A percentile compares a stretch with the other conserved stretches of the same genome.
Conservation (phyloP, 2,329 filamentous ascomycete genomes). For the Aspergillus aculeatinus region DNA sequence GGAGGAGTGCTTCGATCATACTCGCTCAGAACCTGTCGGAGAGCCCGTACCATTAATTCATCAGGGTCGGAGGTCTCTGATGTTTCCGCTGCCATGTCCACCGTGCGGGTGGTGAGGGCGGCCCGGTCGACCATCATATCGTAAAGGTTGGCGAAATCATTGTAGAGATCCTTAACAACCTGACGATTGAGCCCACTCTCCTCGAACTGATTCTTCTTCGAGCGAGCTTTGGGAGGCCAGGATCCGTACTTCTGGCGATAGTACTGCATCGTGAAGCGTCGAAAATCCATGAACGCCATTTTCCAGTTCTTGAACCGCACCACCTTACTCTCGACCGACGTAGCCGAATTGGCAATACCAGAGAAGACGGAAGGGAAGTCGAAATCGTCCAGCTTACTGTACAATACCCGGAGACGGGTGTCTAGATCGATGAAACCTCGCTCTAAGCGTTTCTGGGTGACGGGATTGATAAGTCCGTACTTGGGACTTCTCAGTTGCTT, state of each 20-base stretch:
- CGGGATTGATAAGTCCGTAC: slow-evolving; percentile 66
- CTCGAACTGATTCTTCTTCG: slow-evolving; percentile 86
- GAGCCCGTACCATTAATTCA: slow-evolving; percentile 64
- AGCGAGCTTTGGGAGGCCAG: slow-evolving; percentile 88
- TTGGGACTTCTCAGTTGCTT: slow-evolving; percentile 68
- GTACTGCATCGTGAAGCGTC: slow-evolving; percentile 69
- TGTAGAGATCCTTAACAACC: slow-evolving; percentile 78
- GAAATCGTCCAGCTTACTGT: slow-evolving; percentile 76
- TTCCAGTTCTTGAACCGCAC: slow-evolving; percentile 86
- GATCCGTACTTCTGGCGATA: slow-evolving; percentile 68
- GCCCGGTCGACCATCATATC: slow-evolving; percentile 82
- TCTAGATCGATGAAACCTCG: slow-evolving; percentile 77
- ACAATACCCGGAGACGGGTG: slow-evolving; percentile 68
- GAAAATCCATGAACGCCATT: slow-evolving; percentile 69
- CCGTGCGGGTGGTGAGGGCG: slow-evolving; percentile 73
- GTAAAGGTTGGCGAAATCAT: slow-evolving; percentile 82
- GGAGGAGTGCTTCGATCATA: slow-evolving; percentile 88
- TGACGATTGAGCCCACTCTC: slow-evolving; percentile 83
- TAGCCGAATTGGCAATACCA: slow-evolving; percentile 81
- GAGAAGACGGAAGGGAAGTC: slow-evolving; percentile 89
- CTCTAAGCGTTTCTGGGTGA: slow-evolving; percentile 77
- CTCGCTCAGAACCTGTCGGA: slow-evolving; percentile 79
- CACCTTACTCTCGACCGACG: slow-evolving; percentile 69
- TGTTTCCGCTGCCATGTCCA: slow-evolving; percentile 63
- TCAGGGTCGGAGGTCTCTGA: slow-evolving; percentile 48